Base-by-base conservation (phyloP, 2,329 filamentous ascomycete genomes). In the Arachnomyces sp. region DNA sequence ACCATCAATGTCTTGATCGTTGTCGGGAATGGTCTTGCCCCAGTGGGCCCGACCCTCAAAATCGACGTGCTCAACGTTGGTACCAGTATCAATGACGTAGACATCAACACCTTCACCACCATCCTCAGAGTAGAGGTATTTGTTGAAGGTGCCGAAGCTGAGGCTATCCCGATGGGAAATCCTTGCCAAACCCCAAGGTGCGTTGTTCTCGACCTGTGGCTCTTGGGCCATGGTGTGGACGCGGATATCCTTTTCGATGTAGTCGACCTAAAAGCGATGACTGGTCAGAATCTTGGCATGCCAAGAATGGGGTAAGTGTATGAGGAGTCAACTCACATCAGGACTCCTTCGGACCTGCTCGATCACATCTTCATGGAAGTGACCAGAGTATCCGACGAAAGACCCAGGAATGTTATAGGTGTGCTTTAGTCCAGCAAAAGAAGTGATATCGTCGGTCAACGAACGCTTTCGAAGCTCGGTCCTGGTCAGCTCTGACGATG, bases 121-220 rank as follows among this genome's bases (percentile, higher is more conserved):
- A 40, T 93, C 84, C 42, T 78, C 75, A 42, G 88, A 77, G 66
- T 92, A 98, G 29, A 96, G 77, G 74, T 98, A 98, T 74, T 96
- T 95, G 79, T 95, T 96, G 73, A 92, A 96, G 65, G 80, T 89
- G 55, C 85, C 83, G 62, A 98, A 96, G 64, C 77, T 83, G 52
- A 98, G 77, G 49, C 76, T 75, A 51, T 92, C 75, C 54, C 92
- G 86, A 75, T 98, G 92, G 28, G 92, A 98, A 70, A 98, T 86
- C 80, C 92, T 87, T 54, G 93, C 92, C 51, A 98, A 78, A 72
- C 93, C 92, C 92, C 93, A 98, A n/a, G 92, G 92, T 49, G 93
- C 86, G 65, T 86, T 83, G 75, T 87, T 92, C 79, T 98, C 87
- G 6, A 78, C 73, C 60, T 83, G 75, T 49, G 67, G 60, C 36